phyloP scores from a whole-genome alignment of 1,284 basidiomycete genomes.

The Trametes hirsuta region DNA sequence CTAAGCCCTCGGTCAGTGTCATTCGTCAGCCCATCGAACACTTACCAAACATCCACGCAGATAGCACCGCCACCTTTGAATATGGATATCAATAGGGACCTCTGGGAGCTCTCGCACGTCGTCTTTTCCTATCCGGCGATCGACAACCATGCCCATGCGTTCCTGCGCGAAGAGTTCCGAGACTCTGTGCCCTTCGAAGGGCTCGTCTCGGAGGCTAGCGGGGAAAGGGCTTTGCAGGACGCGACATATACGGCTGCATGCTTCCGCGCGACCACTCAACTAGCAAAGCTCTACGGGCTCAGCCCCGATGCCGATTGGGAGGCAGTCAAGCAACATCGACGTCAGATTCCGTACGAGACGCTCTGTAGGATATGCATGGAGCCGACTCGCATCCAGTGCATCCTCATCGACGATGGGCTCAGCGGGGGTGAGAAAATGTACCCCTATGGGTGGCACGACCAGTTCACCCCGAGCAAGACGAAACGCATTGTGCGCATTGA shows the following conservation, averaged over 20 bases:
- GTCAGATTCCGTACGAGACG: slow-evolving; percentile 49
- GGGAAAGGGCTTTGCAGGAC: slow-evolving; percentile 48
- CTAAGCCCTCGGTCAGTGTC: too few relatives aligned
- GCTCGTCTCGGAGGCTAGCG: slow-evolving; percentile 65
- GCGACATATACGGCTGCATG: slow-evolving; percentile 59
- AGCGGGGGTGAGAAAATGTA: slow-evolving; percentile 49
- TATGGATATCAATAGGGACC: slow-evolving; percentile 26
- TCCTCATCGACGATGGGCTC: slow-evolving; percentile 75
- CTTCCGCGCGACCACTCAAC: slow-evolving; percentile 57
- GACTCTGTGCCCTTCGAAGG: slow-evolving; percentile 58
- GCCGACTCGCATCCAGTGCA: slow-evolving; percentile 58
- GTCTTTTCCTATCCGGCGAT: slow-evolving; percentile 49
- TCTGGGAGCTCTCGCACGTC: slow-evolving; percentile 23
- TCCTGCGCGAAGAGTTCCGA: slow-evolving; percentile 53
- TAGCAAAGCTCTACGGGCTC: slow-evolving; percentile 51
- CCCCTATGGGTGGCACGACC: slow-evolving; percentile 62
- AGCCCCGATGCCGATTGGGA: slow-evolving; percentile 56
- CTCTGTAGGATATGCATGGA: slow-evolving; percentile 59
- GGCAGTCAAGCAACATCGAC: slow-evolving; percentile 51
- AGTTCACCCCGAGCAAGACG: slow-evolving; percentile 51
- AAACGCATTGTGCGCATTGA: slow-evolving; percentile 72
- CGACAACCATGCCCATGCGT: slow-evolving; percentile 78
- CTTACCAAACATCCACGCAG: too few relatives aligned
- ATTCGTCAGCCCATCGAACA: too few relatives aligned
- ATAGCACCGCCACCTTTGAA: background rate